Conservation (phyloP, 2,329 filamentous ascomycete species). For the Fusarium multiceps region DNA sequence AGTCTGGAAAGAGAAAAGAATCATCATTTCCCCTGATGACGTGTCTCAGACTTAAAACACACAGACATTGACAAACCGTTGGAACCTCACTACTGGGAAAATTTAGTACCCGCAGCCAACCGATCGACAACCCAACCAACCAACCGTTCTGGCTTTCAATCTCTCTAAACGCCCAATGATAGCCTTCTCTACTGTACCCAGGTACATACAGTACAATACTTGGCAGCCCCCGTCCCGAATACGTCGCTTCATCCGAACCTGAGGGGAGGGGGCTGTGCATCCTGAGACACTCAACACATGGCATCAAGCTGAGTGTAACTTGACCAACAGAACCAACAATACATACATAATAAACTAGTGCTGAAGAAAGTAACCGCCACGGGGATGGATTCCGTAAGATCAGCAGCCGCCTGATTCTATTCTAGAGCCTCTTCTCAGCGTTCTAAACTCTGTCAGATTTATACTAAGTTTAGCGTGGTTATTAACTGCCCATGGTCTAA, state of each 20-base stretch:
- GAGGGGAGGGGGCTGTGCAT: conserved; percentile 29
- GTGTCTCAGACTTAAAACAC: conserved; percentile 34
- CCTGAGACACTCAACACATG: conserved; percentile 15
- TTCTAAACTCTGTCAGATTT: neutral
- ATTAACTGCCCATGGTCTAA: neutral
- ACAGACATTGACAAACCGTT: conserved; percentile 26
- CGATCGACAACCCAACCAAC: neutral
- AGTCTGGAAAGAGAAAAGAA: neutral
- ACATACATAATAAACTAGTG: neutral
- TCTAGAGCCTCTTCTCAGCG: neutral
- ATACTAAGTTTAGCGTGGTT: neutral
- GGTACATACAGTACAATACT: neutral
- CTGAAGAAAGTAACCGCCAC: neutral
- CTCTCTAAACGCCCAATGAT: conserved; percentile 14
- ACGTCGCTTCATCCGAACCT: conserved; percentile 30
- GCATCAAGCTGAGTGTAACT: conserved; percentile 1
- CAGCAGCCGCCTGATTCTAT: neutral
- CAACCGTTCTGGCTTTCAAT: neutral
- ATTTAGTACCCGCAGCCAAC: neutral
- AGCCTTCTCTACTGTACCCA: neutral
- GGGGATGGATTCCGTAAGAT: neutral
- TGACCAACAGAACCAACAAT: neutral
- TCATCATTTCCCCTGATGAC: conserved; percentile 7
- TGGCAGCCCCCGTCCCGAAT: conserved; percentile 19
- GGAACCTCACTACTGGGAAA: conserved; percentile 14